Evolutionary conservation across 2,329 filamentous ascomycete species (phyloP), one percentile per base, ranked within the genome.

Genomic region (Phyllosticta paracitricarpa): DNA sequence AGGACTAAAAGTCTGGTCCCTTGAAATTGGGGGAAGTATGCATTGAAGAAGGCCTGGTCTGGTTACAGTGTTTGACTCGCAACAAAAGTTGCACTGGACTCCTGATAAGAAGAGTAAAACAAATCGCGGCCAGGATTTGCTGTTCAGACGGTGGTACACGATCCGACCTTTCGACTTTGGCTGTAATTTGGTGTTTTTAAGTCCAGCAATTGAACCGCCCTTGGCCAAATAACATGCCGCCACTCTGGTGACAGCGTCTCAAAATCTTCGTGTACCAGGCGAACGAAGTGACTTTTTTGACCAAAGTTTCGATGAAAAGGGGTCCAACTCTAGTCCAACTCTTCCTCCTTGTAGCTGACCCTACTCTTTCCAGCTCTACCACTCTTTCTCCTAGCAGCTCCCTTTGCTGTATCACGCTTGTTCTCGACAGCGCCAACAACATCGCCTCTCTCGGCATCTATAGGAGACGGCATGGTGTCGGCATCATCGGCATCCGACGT

Each of bases 311-410:
- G 19, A 22, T 30, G 28, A 6, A 6, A 30, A 30, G 28, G 28
- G 28, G 28, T 6, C 28, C 6, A 30, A 30, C 28, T 22, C 26
- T 30, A 30, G 28, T 30, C 28, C 19, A 22, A 22, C 9, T 71
- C 70, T 57, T 72, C 71, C 57, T 73, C 71, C 58, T 71, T 72
- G 66, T 74, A 74, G 61, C 68, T 72, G 3, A 73, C 67, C 58
- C 64, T 66, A 12, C 60, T 48, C 59, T 56, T 61, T 22, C 30
- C 24, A 8, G 54, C 61, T 26, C 63, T 64, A 5, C 19, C 58
- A 17, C 63, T 64, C 24, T 55, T 63, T 51, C 61, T 56, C 48
- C 63, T 51, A 3, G n/a, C 9, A 5, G 10, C 19, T 5, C 53
- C 56, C 24, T 54, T 40, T 2, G 40, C 28, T 19, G 17, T 14